A percentile compares a stretch with the other conserved stretches of the same genome.
phyloP scores from a whole-genome alignment of 441 rosid species.

The Manihot esculenta region DNA sequence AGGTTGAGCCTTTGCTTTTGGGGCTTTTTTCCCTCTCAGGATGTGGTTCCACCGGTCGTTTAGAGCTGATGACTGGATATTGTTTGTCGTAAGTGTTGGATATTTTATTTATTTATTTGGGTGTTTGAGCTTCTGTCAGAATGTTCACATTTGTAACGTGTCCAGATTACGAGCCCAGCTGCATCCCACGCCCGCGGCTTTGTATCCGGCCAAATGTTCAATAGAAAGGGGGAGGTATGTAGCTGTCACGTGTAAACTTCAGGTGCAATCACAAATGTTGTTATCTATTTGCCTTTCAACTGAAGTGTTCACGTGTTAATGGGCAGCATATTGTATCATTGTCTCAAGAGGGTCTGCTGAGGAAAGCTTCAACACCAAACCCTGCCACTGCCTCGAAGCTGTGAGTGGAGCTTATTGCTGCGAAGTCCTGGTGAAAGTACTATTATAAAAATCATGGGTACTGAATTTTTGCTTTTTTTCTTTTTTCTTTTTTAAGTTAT shows the following conservation, averaged over 20 bases:
- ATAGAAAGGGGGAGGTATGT: constrained; percentile 78
- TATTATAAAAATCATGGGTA: too few species aligned
- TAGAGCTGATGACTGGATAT: constrained; percentile 94
- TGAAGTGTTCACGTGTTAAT: constrained; percentile 10
- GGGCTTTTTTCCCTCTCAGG: constrained; percentile 37
- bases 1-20: not conserved
- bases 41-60: constrained; percentile 88
- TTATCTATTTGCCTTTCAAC: not conserved
- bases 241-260: not conserved
- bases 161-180: constrained; percentile 64
- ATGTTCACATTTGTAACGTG: constrained; percentile 1
- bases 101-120: not conserved
- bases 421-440: too few species aligned
- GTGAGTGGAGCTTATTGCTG: constrained; percentile 27
- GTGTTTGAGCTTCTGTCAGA: not conserved
- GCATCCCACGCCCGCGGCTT: constrained; percentile 69
- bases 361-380: constrained; percentile 39
- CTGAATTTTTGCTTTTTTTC: too few species aligned
- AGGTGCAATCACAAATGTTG: not conserved
- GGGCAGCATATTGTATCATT: constrained; percentile 75
- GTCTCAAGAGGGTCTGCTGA: constrained; percentile 76
- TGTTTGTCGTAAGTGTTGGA: constrained; percentile 56
- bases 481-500: too few species aligned
- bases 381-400: constrained; percentile 58
- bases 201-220: constrained; percentile 74